phyloP scores from a whole-genome alignment of 192 early-diverging fungal genomes.

The Backusella circina region DNA sequence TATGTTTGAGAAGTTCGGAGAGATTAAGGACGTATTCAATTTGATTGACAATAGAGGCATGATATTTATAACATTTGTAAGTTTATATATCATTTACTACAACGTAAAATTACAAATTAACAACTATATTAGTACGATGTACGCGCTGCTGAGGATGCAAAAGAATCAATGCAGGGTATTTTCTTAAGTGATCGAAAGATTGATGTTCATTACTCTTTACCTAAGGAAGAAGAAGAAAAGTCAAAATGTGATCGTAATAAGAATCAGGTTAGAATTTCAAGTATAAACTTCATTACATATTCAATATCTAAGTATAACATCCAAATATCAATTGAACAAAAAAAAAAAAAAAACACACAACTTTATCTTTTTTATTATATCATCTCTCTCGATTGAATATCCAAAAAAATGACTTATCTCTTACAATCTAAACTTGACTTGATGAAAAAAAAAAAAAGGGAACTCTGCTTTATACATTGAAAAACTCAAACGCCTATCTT shows the following conservation, averaged over 20 bases:
- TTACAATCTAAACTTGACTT: background rate
- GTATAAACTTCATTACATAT: background rate
- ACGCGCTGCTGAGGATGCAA: conserved; percentile 46
- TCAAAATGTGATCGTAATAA: conserved; percentile 38
- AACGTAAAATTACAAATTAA: no score
- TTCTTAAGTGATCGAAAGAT: conserved; percentile 38
- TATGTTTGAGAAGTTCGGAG: conserved; percentile 49
- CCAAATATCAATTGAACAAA: no score
- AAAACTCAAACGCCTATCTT: conserved; percentile 28
- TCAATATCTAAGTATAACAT: background rate
- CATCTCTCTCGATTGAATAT: background rate
- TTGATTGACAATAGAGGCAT: conserved; percentile 53
- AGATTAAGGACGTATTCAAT: conserved; percentile 55
- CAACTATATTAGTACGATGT: conserved; percentile 42
- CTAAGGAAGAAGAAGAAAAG: conserved; percentile 38
- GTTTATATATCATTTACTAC: no score
- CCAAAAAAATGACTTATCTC: background rate
- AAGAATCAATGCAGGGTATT: conserved; percentile 34
- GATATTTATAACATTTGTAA: conserved; percentile 60
- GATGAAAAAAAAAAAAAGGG: conserved; percentile 36
- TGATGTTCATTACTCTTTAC: conserved; percentile 52
- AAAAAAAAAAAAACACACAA: no score
- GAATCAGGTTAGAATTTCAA: conserved; percentile 35
- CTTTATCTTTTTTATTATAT: background rate
- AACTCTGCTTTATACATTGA: conserved; percentile 40